phyloP scores from a whole-genome alignment of 768 basidiomycete genomes.

The Crucibulum laeve region DNA sequence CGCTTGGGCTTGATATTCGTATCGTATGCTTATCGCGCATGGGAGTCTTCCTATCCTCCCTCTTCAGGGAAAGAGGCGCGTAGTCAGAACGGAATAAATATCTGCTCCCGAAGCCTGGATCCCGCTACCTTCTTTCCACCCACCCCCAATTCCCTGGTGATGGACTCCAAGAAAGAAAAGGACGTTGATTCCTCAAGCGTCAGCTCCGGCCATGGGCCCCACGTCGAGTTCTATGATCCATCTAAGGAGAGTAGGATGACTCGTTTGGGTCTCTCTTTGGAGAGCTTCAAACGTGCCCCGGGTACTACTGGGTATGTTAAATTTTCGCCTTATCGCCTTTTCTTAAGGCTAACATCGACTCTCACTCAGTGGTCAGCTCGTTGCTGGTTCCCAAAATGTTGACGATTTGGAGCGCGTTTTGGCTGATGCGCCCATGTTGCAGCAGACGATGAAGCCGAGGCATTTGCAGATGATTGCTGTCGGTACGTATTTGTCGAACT shows the following conservation, averaged over 20 bases:
- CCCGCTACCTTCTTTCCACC: constrained; percentile 2
- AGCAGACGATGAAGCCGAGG: constrained; percentile 44
- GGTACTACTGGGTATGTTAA: constrained; percentile 37
- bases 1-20: too few species aligned
- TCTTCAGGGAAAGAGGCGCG: too few species aligned
- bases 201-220: constrained; percentile 16
- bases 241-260: constrained; percentile 43
- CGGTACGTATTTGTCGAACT: constrained; percentile 25
- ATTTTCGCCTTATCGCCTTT: not conserved
- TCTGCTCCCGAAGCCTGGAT: constrained; percentile 2
- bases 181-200: constrained; percentile 26
- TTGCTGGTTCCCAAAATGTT: constrained; percentile 28
- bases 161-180: constrained; percentile 29
- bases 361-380: constrained; percentile 28
- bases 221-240: constrained; percentile 40
- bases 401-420: constrained; percentile 29
- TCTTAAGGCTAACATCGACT: not conserved
- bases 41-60: too few species aligned
- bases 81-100: constrained; percentile 12
- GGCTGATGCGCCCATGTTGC: constrained; percentile 39
- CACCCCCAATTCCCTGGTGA: constrained; percentile 9
- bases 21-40: too few species aligned
- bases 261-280: constrained; percentile 33
- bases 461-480: constrained; percentile 47
- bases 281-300: constrained; percentile 45